Evolutionary conservation across 352 stramenopile genomes (phyloP).

Genomic region (Phytophthora ramorum): DNA sequence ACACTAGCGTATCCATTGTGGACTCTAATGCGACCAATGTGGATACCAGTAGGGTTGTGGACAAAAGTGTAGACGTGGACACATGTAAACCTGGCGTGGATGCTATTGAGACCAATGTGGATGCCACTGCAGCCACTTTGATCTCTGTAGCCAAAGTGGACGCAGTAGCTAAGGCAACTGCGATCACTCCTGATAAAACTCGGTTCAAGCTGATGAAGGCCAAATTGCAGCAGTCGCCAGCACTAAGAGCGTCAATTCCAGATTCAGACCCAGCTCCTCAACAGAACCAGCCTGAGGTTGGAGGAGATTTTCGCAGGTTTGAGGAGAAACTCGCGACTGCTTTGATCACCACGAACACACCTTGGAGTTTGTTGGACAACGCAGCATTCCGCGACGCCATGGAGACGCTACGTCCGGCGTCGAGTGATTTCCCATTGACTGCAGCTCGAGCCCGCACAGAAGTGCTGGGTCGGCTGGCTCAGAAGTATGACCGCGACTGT

Average conservation of each 20-base stretch:
- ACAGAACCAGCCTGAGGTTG: neutral
- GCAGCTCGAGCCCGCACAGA: constrained; percentile 28
- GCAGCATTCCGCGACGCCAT: constrained; percentile 37
- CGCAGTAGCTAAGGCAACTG: neutral
- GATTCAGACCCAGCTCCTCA: neutral
- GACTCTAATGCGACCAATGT: neutral
- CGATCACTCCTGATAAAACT: neutral
- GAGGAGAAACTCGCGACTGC: constrained; percentile 45
- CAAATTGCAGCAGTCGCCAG: constrained; percentile 1
- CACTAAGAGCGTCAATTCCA: neutral
- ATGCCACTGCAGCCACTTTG: neutral
- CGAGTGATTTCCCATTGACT: constrained; percentile 37
- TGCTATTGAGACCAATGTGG: neutral
- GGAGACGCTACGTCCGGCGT: constrained; percentile 16
- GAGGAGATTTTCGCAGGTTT: constrained; percentile 13
- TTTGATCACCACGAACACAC: constrained; percentile 28
- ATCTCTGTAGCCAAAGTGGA: neutral
- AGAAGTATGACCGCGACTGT: constrained; percentile 36
- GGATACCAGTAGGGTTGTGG: neutral
- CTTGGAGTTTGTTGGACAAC: constrained; percentile 42
- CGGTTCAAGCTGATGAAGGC: constrained; percentile 1
- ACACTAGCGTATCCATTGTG: neutral
- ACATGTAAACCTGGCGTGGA: neutral
- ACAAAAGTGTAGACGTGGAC: neutral
- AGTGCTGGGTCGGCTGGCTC: constrained; percentile 31